These are phyloP conservation scores for Nakazawaea ambrosiae DNA, from an alignment of 805 yeast genomes.

Conservation along the genomic window DNA sequence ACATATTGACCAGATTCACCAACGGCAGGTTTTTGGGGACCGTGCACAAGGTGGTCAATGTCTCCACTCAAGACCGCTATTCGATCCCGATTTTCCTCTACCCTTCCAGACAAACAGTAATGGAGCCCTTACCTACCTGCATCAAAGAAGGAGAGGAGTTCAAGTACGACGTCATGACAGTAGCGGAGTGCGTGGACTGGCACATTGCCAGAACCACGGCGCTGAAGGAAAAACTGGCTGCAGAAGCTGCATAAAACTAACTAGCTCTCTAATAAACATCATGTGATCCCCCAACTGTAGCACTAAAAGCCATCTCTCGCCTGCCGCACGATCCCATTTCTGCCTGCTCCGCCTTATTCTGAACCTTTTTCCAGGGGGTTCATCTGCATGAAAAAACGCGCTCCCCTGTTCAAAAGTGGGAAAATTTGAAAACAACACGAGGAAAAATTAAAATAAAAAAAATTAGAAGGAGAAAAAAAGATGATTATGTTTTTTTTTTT, in stretches of 20 bases:
- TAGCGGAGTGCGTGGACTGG: constrained; percentile 10
- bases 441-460: too few species aligned
- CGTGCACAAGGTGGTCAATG: constrained; percentile 30
- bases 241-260: not conserved
- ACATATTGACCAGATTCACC: constrained; percentile 29
- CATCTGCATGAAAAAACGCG: too few species aligned
- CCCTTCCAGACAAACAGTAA: constrained; percentile 15
- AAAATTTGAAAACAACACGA: too few species aligned
- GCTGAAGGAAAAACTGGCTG: constrained; percentile 2
- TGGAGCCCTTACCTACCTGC: constrained; percentile 18
- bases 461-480: too few species aligned
- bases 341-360: too few species aligned
- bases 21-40: constrained; percentile 31
- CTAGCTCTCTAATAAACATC: not conserved
- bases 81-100: constrained; percentile 24
- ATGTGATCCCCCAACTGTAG: too few species aligned
- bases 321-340: too few species aligned
- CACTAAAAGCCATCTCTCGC: too few species aligned
- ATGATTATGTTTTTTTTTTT: too few species aligned
- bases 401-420: too few species aligned
- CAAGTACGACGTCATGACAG: constrained; percentile 5
- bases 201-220: constrained; percentile 8
- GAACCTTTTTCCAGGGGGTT: too few species aligned
- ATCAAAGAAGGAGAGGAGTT: constrained; percentile 10
- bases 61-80: constrained; percentile 20